These are phyloP conservation scores for Lolium multiflorum DNA, from an alignment of 176 grass and related monocot genomes.

Conservation along the genomic window DNA sequence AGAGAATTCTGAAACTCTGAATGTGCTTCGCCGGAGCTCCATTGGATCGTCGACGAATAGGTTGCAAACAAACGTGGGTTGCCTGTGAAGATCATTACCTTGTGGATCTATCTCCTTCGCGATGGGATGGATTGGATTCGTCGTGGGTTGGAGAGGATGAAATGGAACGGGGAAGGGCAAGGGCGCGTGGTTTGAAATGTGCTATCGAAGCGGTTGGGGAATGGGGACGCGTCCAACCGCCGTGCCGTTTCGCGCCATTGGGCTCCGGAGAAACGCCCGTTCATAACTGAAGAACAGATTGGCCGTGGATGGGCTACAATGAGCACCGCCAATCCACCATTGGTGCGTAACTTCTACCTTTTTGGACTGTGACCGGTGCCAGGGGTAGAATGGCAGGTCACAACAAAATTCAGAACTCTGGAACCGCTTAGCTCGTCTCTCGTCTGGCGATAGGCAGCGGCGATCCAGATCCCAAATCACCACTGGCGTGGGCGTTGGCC, in stretches of 20 bases:
- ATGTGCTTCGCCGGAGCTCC: neutral
- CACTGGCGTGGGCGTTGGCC: too few relatives aligned
- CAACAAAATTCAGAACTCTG: too few relatives aligned
- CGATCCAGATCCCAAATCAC: too few relatives aligned
- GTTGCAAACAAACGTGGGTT: too few relatives aligned
- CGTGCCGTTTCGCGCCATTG: slow-evolving; percentile 25
- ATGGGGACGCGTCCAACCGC: neutral
- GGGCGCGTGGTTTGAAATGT: slow-evolving; percentile 20
- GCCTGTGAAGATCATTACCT: neutral
- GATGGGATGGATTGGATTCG: neutral
- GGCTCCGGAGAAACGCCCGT: neutral
- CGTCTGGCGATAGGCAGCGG: too few relatives aligned
- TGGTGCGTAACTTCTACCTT: neutral
- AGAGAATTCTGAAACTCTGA: neutral
- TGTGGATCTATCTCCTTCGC: neutral
- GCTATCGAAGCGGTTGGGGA: neutral
- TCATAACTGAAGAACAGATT: neutral
- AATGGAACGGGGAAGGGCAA: slow-evolving; percentile 9
- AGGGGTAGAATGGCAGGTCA: too few relatives aligned
- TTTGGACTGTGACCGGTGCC: neutral
- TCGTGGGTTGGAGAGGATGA: neutral
- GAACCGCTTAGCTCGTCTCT: too few relatives aligned
- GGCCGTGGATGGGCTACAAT: neutral
- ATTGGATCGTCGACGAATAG: neutral
- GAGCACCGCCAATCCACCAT: neutral